A percentile compares a stretch with the other conserved stretches of the same genome.
Evolutionary conservation across 2,329 filamentous ascomycete species (phyloP).

Genomic region (Diaporthe helianthi): DNA sequence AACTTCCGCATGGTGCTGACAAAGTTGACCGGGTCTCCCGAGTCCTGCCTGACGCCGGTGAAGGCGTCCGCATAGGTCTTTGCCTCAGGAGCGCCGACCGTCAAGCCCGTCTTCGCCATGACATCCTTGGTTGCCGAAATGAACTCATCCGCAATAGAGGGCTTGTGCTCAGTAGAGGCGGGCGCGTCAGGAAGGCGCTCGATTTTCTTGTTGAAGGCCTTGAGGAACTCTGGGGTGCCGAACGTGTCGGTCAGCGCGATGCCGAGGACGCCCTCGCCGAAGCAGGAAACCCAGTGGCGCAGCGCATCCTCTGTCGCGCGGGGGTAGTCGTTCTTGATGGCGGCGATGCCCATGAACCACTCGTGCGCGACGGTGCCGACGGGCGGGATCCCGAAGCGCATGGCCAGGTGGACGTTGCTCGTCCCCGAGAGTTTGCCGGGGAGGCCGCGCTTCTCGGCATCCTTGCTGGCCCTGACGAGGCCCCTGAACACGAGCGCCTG

Average conservation of each 20-base stretch:
- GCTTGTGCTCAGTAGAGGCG: conserved; percentile 41
- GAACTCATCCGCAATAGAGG: conserved; percentile 42
- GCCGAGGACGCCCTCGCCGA: conserved; percentile 81
- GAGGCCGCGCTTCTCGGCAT: conserved; percentile 69
- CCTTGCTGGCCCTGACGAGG: conserved; percentile 78
- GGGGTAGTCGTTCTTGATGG: conserved; percentile 85
- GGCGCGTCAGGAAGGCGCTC: conserved; percentile 51
- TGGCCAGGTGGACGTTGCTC: conserved; percentile 96
- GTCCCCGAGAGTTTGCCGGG: conserved; percentile 82
- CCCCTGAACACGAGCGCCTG: conserved; percentile 92
- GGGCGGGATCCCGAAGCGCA: conserved; percentile 85
- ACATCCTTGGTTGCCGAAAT: conserved; percentile 35
- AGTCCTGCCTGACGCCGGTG: conserved; percentile 86
- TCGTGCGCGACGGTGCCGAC: conserved; percentile 93
- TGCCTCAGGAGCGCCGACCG: conserved; percentile 48
- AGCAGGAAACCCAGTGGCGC: conserved; percentile 88
- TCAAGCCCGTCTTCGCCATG: conserved; percentile 50
- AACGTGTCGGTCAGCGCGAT: conserved; percentile 97
- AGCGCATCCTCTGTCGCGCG: conserved; percentile 84
- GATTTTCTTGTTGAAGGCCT: conserved; percentile 76
- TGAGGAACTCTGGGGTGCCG: conserved; percentile 87
- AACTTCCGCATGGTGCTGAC: conserved; percentile 81
- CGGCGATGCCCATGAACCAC: conserved; percentile 99
- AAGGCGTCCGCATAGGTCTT: conserved; percentile 83
- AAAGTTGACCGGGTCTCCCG: conserved; percentile 82